Percentiles rank a stretch among this genome's conserved stretches.
These are phyloP conservation scores for Dictyostelium brefeldianum DNA, from an alignment of 78 protist genomes.

Conservation along the genomic window DNA sequence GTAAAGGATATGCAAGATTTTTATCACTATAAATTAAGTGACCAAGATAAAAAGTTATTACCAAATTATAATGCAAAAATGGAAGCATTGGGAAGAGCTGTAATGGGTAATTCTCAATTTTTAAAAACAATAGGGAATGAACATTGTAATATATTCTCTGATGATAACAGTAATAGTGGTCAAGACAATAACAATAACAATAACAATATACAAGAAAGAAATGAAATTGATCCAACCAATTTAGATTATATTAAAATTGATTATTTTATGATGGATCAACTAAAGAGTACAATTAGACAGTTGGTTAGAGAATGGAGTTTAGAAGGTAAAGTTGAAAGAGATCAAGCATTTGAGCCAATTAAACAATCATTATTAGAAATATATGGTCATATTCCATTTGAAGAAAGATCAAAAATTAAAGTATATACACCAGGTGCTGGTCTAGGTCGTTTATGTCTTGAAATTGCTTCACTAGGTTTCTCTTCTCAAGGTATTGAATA, in stretches of 20 bases:
- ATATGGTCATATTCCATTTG: background rate
- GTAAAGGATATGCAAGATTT: constrained; percentile 50
- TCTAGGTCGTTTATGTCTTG: constrained; percentile 91
- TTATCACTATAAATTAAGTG: constrained; percentile 35
- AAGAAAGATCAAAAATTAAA: constrained; percentile 28
- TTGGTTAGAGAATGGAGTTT: constrained; percentile 89
- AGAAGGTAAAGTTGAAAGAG: constrained; percentile 83
- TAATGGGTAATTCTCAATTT: constrained; percentile 33
- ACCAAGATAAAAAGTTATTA: constrained; percentile 27
- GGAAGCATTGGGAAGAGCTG: constrained; percentile 44
- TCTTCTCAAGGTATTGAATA: constrained; percentile 90
- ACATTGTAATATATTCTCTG: constrained; percentile 33
- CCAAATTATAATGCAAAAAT: constrained; percentile 54
- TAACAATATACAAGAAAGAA: background rate
- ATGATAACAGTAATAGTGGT: background rate
- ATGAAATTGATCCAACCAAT: constrained; percentile 24
- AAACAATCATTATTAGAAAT: constrained; percentile 27
- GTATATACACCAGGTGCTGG: constrained; percentile 93
- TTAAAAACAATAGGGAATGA: constrained; percentile 42
- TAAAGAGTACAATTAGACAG: constrained; percentile 83
- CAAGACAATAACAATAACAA: background rate
- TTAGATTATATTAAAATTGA: constrained; percentile 17
- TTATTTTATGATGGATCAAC: constrained; percentile 61
- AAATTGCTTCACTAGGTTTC: constrained; percentile 88
- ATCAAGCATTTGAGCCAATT: constrained; percentile 77